Conservation (phyloP, 441 rosid genomes). For the Adansonia madagascariensis region DNA sequence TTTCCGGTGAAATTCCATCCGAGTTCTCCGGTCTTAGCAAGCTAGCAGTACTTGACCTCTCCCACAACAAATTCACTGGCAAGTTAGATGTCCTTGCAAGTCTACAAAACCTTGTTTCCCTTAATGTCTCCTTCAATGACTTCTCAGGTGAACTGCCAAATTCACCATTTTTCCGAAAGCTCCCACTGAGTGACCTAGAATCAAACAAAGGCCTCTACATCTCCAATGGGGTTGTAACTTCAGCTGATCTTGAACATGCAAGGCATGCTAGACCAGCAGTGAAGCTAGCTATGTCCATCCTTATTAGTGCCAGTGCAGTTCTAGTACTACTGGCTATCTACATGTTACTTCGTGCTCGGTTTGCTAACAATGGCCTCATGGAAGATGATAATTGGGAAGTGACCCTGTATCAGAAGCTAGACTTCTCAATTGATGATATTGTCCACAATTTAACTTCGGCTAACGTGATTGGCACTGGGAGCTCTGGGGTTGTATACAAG, state of each 20-base stretch:
- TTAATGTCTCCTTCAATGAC: slow-evolving; percentile 82
- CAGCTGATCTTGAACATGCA: slow-evolving; percentile 42
- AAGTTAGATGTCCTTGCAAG: slow-evolving; percentile 57
- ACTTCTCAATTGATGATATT: slow-evolving; percentile 71
- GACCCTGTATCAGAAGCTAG: slow-evolving; percentile 80
- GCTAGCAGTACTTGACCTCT: slow-evolving; percentile 79
- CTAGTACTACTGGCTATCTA: slow-evolving; percentile 69
- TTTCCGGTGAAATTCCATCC: slow-evolving; percentile 69
- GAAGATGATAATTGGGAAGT: slow-evolving; percentile 71
- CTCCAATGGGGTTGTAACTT: slow-evolving; percentile 44
- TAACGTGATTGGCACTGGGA: slow-evolving; percentile 89
- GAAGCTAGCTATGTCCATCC: slow-evolving; percentile 70
- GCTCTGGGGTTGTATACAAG: slow-evolving; percentile 91
- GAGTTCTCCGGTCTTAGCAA: slow-evolving; percentile 76
- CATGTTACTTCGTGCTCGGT: slow-evolving; percentile 49
- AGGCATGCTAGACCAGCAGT: slow-evolving; percentile 52
- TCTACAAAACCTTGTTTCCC: slow-evolving; percentile 81
- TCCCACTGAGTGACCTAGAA: slow-evolving; percentile 75
- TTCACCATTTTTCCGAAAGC: slow-evolving; percentile 73
- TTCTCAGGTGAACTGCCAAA: slow-evolving; percentile 84
- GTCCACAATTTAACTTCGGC: slow-evolving; percentile 63
- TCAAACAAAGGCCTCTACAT: slow-evolving; percentile 74
- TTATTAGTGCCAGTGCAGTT: slow-evolving; percentile 62
- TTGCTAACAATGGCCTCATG: slow-evolving; percentile 37
- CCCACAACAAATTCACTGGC: slow-evolving; percentile 76